Percentiles rank a stretch among this genome's conserved stretches.
Conservation (phyloP, 75 land plant genomes). For the Pinus tabuliformis region DNA sequence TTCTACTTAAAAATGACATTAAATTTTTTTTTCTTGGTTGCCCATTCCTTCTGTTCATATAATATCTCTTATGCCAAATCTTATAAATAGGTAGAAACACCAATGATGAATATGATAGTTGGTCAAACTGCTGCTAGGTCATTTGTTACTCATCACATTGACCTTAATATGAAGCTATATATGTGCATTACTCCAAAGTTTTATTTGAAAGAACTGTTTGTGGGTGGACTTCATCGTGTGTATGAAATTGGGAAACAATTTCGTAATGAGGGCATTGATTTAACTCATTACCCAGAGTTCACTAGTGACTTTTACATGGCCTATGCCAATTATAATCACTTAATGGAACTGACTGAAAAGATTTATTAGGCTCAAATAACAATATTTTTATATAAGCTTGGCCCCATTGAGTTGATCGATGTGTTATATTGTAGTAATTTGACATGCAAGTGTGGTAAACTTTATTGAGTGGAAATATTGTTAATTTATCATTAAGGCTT, state of each 20-base stretch:
- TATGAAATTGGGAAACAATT: slow-evolving; percentile 98
- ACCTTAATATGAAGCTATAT: slow-evolving; percentile 73
- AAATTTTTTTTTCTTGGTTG: background rate
- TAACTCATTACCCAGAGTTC: slow-evolving; percentile 98
- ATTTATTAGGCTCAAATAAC: slow-evolving; percentile 67
- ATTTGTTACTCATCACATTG: slow-evolving; percentile 95
- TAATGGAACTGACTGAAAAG: slow-evolving; percentile 86
- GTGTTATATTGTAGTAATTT: slow-evolving; percentile 2
- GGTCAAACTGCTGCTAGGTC: slow-evolving; percentile 96
- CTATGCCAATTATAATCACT: slow-evolving; percentile 86
- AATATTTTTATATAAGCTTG: background rate
- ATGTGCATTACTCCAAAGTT: slow-evolving; percentile 97
- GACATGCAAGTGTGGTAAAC: background rate
- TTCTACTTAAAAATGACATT: background rate
- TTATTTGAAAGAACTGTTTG: slow-evolving; percentile 81
- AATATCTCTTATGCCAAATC: background rate
- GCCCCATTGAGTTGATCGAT: background rate
- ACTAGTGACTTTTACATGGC: slow-evolving; percentile 98
- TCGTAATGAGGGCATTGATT: slow-evolving; percentile 95
- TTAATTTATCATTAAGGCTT: background rate
- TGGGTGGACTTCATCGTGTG: slow-evolving; percentile 90
- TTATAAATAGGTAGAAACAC: slow-evolving; percentile 83
- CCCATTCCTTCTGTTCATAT: background rate
- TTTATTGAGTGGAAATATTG: background rate
- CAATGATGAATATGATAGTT: slow-evolving; percentile 98